A percentile compares a stretch with the other conserved stretches of the same genome.
Conservation (phyloP, 202 grass and related monocot species). For the Sporobolus alterniflorus region DNA sequence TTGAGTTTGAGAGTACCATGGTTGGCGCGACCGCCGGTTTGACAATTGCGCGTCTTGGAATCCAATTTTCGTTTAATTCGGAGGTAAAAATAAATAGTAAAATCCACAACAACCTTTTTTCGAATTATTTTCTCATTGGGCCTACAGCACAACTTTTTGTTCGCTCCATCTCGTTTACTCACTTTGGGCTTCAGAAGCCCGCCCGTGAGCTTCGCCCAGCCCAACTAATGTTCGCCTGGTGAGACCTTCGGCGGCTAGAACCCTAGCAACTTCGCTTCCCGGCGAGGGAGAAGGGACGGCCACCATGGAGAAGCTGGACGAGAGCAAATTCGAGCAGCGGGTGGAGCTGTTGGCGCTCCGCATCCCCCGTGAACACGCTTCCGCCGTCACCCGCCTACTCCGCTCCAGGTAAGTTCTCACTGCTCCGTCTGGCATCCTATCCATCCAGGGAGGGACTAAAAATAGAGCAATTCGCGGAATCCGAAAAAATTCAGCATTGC, state of each 20-base stretch:
- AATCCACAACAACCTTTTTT: too few species aligned
- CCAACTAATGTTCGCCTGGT: conserved; percentile 10
- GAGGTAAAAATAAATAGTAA: too few species aligned
- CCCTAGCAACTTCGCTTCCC: conserved; percentile 34
- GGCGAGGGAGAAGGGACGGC: neutral
- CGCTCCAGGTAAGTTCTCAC: conserved; percentile 48
- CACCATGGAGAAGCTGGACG: conserved; percentile 72
- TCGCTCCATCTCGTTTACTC: neutral
- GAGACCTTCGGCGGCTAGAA: conserved; percentile 33
- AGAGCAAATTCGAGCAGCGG: conserved; percentile 81
- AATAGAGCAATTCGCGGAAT: neutral
- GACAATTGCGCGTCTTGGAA: neutral
- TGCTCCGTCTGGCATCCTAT: conserved; percentile 1
- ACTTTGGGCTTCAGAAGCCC: neutral
- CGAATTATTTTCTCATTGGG: neutral
- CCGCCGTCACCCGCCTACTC: conserved; percentile 66
- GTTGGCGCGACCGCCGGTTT: neutral
- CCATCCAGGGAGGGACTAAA: neutral
- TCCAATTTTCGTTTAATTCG: too few species aligned
- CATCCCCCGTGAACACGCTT: conserved; percentile 74
- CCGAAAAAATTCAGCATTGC: neutral
- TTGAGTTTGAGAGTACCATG: too few species aligned
- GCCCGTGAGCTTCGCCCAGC: neutral
- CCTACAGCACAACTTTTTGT: neutral
- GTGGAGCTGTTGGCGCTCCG: conserved; percentile 76